Evolutionary conservation across 306 rosid genomes (phyloP), one percentile per base, ranked within the genome.

Genomic region (Albizia julibrissin): DNA sequence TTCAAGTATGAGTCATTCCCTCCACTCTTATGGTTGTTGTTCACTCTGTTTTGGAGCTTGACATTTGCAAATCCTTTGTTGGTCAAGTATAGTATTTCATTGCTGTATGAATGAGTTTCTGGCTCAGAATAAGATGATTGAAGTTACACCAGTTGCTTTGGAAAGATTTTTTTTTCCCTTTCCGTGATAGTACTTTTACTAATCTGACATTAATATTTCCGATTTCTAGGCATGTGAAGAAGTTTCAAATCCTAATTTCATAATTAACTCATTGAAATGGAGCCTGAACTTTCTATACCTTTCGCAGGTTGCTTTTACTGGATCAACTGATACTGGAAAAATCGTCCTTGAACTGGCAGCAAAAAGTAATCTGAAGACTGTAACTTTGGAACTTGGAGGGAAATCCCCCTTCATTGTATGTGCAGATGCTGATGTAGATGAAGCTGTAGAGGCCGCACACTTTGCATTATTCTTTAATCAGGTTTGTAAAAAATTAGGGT

Each of bases 321-420:
- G 98, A 81, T 95, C 99, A 54, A 95, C 97, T n/a, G 88, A 50
- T 21, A 95, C 97, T 0, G 99, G 99, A 42, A 92, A 95, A 79
- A 22, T 84, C n/a, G 84, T 92, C 52, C 97, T 87, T 49, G 82
- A 89, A 86, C 75, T 92, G 76, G 97, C 96, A 3, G 91, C 99
- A 31, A 86, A 61, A 88, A 93, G 99, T 89, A 95, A 95, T 88
- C 94, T 95, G 64, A 95, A 93, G 81, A 78, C 88, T 19, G 99
- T 91, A 62, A 93, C 99, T 47, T 79, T 89, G 92, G 98, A 95
- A 89, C 96, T 95, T 56, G 99, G 99, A 1, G 97, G 99, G 42
- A 95, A 93, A 88, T 95, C 99, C 62, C 98, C 97, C 26, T 92
- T 95, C 73, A 95, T 95, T 83, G 93, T 95, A 8, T 91, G 97